Base-by-base conservation (phyloP, 768 basidiomycete species). In the Russula lepida region DNA sequence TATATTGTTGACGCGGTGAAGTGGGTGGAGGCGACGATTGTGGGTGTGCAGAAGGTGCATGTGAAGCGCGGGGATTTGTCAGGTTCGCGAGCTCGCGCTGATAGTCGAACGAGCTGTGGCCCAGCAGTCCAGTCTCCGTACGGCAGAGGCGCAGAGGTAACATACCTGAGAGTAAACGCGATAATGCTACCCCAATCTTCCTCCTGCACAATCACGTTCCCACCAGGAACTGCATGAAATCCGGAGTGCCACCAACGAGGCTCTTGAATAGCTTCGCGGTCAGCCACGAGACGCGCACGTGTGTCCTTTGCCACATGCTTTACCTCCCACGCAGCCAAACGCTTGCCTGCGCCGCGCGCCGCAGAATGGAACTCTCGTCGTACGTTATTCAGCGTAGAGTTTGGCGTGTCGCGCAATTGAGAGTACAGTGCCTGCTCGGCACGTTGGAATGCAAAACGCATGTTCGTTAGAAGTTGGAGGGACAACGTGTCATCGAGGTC, bases 171-270 rank as follows among this genome's bases (percentile, higher is more conserved):
- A 8, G 86, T 87, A 71, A 85, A 88, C 6, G 88, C 84, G 64
- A 89, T 89, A 51, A 90, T 82, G 69, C 86, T 88, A 8, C 86
- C 86, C 85, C 84, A 86, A 70, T 88, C 86, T 67, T 81, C 77
- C 68, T 89, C 88, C 52, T 81, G 71, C 9, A 89, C 80, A 60
- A 88, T 78, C 5, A 88, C 76, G 67, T 81, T 84, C 8, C 83
- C 79, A 4, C 82, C 81, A n/a, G 87, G 85, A 19, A 86, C 74
- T 33, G 79, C 81, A 74, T 89, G 84, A 68, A 76, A 84, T 9
- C 77, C 78, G 21, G 71, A 73, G 17, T 68, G 71, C 85, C 85
- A 88, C 87, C 87, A 90, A 33, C 76, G 79, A 1, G 86, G 86
- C 59, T 84, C 81, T n/a, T 68, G 66, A 11, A 69, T 70, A 25